These are phyloP conservation scores for Stentor coeruleus DNA, from an alignment of 73 alveolate species.

Conservation along the genomic window DNA sequence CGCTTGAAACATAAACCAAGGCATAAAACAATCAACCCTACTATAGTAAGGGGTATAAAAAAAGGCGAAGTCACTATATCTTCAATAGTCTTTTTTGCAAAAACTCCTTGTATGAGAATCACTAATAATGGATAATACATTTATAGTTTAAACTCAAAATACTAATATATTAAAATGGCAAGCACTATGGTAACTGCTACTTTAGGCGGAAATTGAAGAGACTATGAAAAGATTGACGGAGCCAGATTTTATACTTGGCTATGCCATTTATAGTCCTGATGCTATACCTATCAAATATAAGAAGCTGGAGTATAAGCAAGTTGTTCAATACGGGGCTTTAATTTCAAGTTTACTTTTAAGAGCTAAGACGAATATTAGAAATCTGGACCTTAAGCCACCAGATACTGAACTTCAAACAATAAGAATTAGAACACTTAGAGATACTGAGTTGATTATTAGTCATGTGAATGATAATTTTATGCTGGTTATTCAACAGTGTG, in stretches of 20 bases:
- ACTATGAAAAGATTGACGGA: neutral
- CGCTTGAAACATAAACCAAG: no score
- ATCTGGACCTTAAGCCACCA: neutral
- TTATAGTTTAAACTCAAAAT: no score
- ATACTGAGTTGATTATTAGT: conserved; percentile 16
- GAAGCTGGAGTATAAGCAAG: neutral
- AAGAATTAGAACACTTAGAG: neutral
- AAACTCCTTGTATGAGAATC: no score
- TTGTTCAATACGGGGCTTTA: conserved; percentile 16
- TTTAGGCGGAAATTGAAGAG: conserved; percentile 18
- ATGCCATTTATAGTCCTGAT: conserved; percentile 14
- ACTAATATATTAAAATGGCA: conserved; percentile 2
- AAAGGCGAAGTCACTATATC: no score
- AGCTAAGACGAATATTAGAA: neutral
- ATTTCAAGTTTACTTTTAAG: neutral
- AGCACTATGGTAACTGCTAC: conserved; percentile 20
- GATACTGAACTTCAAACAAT: conserved; percentile 24
- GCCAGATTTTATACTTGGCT: neutral
- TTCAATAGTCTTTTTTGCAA: no score
- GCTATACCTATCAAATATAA: conserved; percentile 5
- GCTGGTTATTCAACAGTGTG: conserved; percentile 24
- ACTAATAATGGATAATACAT: no score
- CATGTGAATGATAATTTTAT: conserved; percentile 19
- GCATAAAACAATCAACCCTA: no score
- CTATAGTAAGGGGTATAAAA: no score